These are phyloP conservation scores for Powellomyces hirtus DNA, from an alignment of 192 early-diverging fungal species.

Conservation along the genomic window DNA sequence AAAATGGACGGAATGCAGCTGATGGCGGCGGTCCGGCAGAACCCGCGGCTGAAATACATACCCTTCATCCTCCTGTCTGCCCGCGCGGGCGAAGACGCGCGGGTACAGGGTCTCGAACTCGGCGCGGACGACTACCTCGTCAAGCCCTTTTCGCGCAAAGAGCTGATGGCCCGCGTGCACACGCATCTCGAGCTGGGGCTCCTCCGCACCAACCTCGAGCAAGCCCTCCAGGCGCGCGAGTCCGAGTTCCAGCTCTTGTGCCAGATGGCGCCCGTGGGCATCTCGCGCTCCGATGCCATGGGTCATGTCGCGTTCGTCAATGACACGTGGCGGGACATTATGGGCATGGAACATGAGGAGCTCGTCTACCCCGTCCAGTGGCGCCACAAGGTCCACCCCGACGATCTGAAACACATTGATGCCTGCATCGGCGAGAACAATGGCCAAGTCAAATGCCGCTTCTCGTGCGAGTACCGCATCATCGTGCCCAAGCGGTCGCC, in stretches of 20 bases:
- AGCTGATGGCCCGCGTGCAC: conserved; percentile 7
- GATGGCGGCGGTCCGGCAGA: neutral
- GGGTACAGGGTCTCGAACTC: conserved; percentile 4
- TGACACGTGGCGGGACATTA: conserved; percentile 6
- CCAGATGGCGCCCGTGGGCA: conserved; percentile 9
- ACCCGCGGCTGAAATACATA: neutral
- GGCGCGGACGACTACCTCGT: conserved; percentile 15
- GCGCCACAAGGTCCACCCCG: neutral
- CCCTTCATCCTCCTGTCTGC: conserved; percentile 6
- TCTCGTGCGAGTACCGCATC: neutral
- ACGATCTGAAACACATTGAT: neutral
- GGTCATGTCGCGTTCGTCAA: neutral
- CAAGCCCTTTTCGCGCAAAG: conserved; percentile 1
- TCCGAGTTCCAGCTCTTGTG: neutral
- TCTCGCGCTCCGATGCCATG: neutral
- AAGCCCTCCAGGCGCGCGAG: neutral
- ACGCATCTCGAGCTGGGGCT: neutral
- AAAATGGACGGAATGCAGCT: neutral
- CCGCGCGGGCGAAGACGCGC: conserved; percentile 11
- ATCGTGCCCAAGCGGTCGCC: neutral
- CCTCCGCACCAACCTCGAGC: neutral
- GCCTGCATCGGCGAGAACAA: too few relatives aligned
- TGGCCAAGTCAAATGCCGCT: neutral
- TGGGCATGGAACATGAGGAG: neutral
- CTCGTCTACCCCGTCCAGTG: neutral